phyloP scores from a whole-genome alignment of 202 grass and related monocot species.

The Digitaria exilis region DNA sequence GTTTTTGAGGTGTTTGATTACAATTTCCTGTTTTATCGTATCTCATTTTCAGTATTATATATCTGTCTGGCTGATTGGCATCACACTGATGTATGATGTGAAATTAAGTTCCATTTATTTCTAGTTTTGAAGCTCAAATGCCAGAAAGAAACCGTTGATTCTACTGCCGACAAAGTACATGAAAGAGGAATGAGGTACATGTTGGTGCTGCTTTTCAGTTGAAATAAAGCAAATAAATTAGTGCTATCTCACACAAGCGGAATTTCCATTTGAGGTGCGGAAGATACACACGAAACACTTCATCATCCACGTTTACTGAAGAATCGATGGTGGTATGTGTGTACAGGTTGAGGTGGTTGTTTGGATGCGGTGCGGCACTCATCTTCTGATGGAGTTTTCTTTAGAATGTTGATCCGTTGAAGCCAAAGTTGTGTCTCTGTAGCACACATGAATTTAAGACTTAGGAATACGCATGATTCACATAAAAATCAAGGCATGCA shows the following conservation, averaged over 20 bases:
- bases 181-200: background rate
- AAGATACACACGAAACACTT: slow-evolving; percentile 11
- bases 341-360: background rate
- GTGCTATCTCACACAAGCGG: background rate
- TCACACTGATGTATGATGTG: background rate
- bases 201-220: background rate
- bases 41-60: background rate
- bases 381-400: background rate
- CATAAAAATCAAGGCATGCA: background rate
- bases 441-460: background rate
- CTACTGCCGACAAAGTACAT: background rate
- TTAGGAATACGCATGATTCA: background rate
- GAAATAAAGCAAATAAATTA: background rate
- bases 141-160: background rate
- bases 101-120: background rate
- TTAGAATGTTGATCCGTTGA: slow-evolving; percentile 64
- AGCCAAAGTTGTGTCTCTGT: slow-evolving; percentile 55
- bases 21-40: slow-evolving; percentile 12
- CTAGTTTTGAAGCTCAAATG: background rate
- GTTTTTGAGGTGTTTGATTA: background rate
- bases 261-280: background rate
- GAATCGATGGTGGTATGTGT: background rate
- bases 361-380: slow-evolving; percentile 1
- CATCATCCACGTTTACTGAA: slow-evolving; percentile 7
- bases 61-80: background rate